Evolutionary conservation across 345 rosid genomes (phyloP), one percentile per base, ranked within the genome.

Genomic region (Acer campestre): DNA sequence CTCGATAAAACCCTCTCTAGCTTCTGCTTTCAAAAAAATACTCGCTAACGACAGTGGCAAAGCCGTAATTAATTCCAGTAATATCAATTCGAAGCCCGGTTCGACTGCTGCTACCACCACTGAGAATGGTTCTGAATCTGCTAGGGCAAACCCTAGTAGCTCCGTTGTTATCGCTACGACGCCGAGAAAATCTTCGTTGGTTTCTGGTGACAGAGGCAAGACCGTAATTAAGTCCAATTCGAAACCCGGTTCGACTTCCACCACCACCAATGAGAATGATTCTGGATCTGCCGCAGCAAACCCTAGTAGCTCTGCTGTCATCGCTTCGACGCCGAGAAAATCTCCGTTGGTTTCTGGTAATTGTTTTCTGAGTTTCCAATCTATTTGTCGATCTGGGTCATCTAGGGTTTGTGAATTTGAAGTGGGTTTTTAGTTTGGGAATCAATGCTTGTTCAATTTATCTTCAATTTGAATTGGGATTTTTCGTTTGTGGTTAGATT

Each of bases 291-390:
- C 67, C 18, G 9, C 64, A 12, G 0, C 27, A 48, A 73, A 29
- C 25, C 64, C 75, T 67, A 71, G 53, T 71, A 71, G 61, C 61
- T 76, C 79, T 17, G 35, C 46, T 46, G 35, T 61, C n/a, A n/a
- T 27, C 3, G 18, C 40, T 56, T 71, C 70, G 58, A 70, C 73
- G 17, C 75, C 82, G 13, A 46, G 14, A 2, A 55, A 55, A 17
- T 42, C 79, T 12, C 18, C 63, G 27, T 9, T 68, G 66, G 59
- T 55, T 63, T 17, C 68, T 9, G 82, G 86, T 84, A 83, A 62
- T n/a, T 13, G n/a, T 8, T 56, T 27, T 22, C n/a, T 46, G 11
- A 17, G 14, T 55, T 18, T 23, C 48, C 7, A 46, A 46, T 27
- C 7, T 68, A 20, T 25, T 58, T 17, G 10, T 27, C 11, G 63